Percentiles rank a stretch among this genome's conserved stretches.
phyloP scores from a whole-genome alignment of 2,329 filamentous ascomycete species.

The Raffaelea deltoideospora region DNA sequence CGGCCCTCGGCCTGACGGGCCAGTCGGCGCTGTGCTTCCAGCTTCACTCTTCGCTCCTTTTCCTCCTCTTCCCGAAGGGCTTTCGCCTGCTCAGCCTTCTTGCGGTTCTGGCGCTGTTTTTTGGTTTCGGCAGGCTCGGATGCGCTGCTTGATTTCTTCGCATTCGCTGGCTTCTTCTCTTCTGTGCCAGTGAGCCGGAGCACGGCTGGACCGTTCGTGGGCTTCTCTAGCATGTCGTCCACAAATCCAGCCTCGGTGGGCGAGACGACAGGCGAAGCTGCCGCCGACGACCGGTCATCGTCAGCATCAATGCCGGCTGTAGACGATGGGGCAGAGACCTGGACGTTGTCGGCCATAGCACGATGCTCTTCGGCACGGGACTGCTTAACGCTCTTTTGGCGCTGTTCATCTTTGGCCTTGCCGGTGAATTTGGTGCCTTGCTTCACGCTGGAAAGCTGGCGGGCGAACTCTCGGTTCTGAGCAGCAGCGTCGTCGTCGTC shows the following conservation, averaged over 20 bases:
- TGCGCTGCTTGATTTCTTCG: conserved; percentile 40
- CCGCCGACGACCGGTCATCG: conserved; percentile 62
- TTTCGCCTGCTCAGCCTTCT: conserved; percentile 75
- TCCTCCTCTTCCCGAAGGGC: conserved; percentile 61
- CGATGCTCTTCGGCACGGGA: conserved; percentile 39
- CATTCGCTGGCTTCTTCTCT: conserved; percentile 39
- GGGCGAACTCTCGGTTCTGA: conserved; percentile 57
- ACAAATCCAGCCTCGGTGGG: conserved; percentile 53
- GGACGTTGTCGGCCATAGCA: conserved; percentile 20
- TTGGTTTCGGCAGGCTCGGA: conserved; percentile 65
- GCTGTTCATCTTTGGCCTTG: conserved; percentile 44
- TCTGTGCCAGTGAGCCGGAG: conserved; percentile 59
- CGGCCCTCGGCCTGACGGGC: conserved; percentile 73
- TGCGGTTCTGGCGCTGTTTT: conserved; percentile 87
- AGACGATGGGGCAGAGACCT: conserved; percentile 49
- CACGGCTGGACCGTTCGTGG: conserved; percentile 52
- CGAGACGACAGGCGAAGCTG: conserved; percentile 45
- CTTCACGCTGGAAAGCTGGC: conserved; percentile 55
- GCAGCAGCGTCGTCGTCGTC: conserved; percentile 42
- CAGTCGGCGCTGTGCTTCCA: conserved; percentile 70
- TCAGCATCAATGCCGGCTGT: conserved; percentile 62
- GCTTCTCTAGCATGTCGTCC: conserved; percentile 80
- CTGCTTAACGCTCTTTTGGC: conserved; percentile 56
- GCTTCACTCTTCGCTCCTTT: conserved; percentile 55
- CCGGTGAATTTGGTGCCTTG: conserved; percentile 47